Percentiles rank a stretch among this genome's conserved stretches.
phyloP scores from a whole-genome alignment of 2,329 filamentous ascomycete species.

The Arthrinium puccinioides region DNA sequence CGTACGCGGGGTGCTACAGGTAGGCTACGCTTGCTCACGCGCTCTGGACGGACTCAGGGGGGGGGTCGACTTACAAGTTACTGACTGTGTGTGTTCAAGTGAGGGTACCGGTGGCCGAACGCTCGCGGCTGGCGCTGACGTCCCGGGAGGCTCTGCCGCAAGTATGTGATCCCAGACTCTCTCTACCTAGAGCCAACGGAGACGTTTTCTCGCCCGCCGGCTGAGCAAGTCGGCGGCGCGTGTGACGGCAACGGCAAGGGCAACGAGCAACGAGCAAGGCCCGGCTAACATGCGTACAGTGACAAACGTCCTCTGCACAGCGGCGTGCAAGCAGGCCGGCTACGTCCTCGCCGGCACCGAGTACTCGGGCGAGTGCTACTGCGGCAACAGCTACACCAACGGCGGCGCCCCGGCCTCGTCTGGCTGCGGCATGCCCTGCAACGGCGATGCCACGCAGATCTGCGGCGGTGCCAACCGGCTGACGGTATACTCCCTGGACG shows the following conservation, averaged over 20 bases:
- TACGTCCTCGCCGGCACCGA: conserved; percentile 10
- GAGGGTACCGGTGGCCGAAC: conserved; percentile 6
- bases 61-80: no score
- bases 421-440: conserved; percentile 10
- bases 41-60: neutral
- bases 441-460: conserved; percentile 7
- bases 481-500: conserved; percentile 11
- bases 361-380: conserved; percentile 12
- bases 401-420: conserved; percentile 4
- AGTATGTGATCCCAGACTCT: conserved; percentile 2
- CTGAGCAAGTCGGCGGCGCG: no score
- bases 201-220: no score
- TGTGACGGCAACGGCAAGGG: no score
- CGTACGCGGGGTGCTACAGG: conserved; percentile 7
- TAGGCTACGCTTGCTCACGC: neutral
- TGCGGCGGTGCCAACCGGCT: conserved; percentile 9
- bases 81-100: neutral
- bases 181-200: no score
- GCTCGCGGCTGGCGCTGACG: conserved; percentile 1
- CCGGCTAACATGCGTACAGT: conserved; percentile 3
- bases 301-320: conserved; percentile 12
- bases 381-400: conserved; percentile 6
- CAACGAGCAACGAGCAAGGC: no score
- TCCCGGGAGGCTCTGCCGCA: conserved; percentile 4
- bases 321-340: conserved; percentile 7